These are phyloP conservation scores for Ogataea parapolymorpha DNA, from an alignment of 805 yeast genomes.

Conservation along the genomic window DNA sequence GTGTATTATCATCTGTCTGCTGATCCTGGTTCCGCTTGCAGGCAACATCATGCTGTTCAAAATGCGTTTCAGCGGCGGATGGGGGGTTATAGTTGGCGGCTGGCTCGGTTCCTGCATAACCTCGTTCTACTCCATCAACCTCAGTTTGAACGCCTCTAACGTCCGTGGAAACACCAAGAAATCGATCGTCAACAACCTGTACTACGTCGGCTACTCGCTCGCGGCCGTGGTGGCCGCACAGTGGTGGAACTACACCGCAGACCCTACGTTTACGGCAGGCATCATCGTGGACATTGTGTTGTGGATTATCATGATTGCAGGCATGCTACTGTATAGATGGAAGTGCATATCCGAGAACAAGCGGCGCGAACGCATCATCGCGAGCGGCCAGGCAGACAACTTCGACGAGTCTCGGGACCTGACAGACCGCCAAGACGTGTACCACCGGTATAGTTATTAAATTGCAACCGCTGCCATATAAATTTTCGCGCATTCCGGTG, in stretches of 20 bases:
- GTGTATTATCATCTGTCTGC: slow-evolving; percentile 14
- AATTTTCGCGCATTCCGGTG: slow-evolving; percentile 1
- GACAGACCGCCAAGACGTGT: slow-evolving; percentile 27
- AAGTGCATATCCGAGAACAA: slow-evolving; percentile 26
- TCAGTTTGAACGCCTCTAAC: slow-evolving; percentile 32
- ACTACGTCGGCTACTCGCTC: slow-evolving; percentile 58
- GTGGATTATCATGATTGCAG: slow-evolving; percentile 25
- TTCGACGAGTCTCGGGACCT: slow-evolving; percentile 22
- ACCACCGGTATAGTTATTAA: slow-evolving; percentile 26
- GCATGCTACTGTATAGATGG: slow-evolving; percentile 26
- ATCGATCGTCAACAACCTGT: slow-evolving; percentile 50
- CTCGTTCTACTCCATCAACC: slow-evolving; percentile 16
- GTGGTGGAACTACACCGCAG: slow-evolving; percentile 52
- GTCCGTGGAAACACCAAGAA: slow-evolving; percentile 70
- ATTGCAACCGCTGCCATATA: neutral
- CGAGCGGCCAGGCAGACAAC: slow-evolving; percentile 16
- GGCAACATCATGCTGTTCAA: slow-evolving; percentile 21
- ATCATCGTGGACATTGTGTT: slow-evolving; percentile 49
- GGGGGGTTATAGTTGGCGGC: slow-evolving; percentile 23
- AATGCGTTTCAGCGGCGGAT: slow-evolving; percentile 15
- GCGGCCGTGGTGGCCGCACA: slow-evolving; percentile 71
- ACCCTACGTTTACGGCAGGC: slow-evolving; percentile 57
- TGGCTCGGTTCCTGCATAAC: slow-evolving; percentile 24
- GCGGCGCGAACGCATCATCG: slow-evolving; percentile 19
- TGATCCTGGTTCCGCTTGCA: slow-evolving; percentile 23